Evolutionary conservation across 805 yeast species (phyloP), one percentile per base, ranked within the genome.

Genomic region (Saccharomycopsis vini): DNA sequence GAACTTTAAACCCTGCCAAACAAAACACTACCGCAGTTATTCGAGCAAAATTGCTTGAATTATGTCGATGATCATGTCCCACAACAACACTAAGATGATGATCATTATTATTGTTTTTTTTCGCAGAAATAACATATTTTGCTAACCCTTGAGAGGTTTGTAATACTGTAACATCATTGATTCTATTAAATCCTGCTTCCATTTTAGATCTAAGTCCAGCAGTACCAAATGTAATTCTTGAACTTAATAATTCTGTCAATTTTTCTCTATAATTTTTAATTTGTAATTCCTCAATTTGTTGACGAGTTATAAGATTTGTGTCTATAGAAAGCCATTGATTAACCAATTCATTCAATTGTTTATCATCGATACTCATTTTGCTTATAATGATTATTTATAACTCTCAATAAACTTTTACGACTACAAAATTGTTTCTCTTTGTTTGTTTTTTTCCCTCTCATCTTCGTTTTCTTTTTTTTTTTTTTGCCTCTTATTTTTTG

Each of bases 81-180:
- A 90, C 65, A 0, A 88, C 95, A 15, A 85, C 68, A 16, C 28
- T 26, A 4, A 30, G 30, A 26, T 38, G 18, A 13, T 10, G 43
- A 47, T 55, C 19, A 42, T 54, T 34, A 44, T 54, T 32, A 57
- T 55, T 40, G 65, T 67, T 47, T 10, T 39, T 35, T 41, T 52
- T 1, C 65, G 67, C 13, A 15, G 13, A 2, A 29, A 18, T 2
- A 43, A 54, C 44, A 18, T 81, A 80, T 39, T 60, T 58, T 0
- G 86, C 78, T 16, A 84, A 61, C 1, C 94, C 95, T 54, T 87
- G 95, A 0, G 96, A 78, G 0, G 97, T 89, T 63, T 90, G 97
- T 36, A 86, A 56, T 1, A 90, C 82, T 0, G 96, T 87, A 15
- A 90, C 80, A 50, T 81, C 81, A 60, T 92, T 90, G 90, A 92